Evolutionary conservation across 495 filamentous ascomycete genomes (phyloP).

Genomic region (Xylaria bambusicola): DNA sequence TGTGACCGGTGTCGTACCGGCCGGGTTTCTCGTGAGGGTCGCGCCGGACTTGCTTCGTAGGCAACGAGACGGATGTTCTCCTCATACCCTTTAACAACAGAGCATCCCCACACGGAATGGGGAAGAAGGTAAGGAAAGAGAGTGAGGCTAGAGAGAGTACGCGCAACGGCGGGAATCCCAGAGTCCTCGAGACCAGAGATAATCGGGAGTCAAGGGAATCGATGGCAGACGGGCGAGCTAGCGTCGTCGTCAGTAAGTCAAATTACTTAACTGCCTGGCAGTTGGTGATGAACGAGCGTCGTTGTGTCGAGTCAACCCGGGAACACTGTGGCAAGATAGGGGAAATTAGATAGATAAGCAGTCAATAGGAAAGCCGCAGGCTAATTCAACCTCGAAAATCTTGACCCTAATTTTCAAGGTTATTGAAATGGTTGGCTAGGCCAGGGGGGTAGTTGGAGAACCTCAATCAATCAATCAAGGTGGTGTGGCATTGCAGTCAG

Average conservation of each 20-base stretch:
- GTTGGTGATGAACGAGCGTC: conserved; percentile 14
- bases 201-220: conserved; percentile 14
- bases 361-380: conserved; percentile 9
- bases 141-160: conserved; percentile 9
- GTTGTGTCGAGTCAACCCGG: neutral
- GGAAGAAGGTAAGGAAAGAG: conserved; percentile 15
- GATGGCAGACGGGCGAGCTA: neutral
- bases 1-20: conserved; percentile 50
- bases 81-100: conserved; percentile 47
- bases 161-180: conserved; percentile 6
- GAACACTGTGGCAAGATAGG: neutral
- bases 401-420: conserved; percentile 10
- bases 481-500: neutral
- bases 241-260: too few relatives aligned
- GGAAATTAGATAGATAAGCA: neutral
- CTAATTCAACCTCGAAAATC: conserved; percentile 16
- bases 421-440: conserved; percentile 7
- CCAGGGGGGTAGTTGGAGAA: conserved; percentile 2
- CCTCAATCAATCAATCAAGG: too few relatives aligned
- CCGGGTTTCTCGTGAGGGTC: conserved; percentile 61
- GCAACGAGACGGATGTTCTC: conserved; percentile 60
- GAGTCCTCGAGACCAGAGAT: neutral
- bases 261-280: too few relatives aligned
- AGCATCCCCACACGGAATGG: conserved; percentile 29
- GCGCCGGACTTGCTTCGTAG: conserved; percentile 56